Percentiles rank a stretch among this genome's conserved stretches.
These are phyloP conservation scores for Allantophomopsis cytisporea DNA, from an alignment of 2,329 filamentous ascomycete genomes.

Conservation along the genomic window DNA sequence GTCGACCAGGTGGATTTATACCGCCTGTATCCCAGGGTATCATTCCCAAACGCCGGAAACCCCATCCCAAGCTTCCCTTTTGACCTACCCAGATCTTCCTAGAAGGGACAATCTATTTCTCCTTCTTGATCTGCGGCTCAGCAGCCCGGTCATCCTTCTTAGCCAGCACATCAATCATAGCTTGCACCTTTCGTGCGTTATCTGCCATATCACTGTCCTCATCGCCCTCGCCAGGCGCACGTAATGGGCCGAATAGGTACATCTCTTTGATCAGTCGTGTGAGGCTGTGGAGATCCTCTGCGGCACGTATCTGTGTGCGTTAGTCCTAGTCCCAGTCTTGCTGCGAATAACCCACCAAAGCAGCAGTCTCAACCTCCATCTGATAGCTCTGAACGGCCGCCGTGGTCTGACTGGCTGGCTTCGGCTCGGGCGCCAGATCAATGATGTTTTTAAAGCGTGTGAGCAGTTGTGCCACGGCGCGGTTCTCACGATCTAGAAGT, in stretches of 20 bases:
- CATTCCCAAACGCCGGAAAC: too few relatives aligned
- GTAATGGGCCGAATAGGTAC: conserved; percentile 33
- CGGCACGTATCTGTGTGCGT: conserved; percentile 12
- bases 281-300: conserved; percentile 29
- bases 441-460: conserved; percentile 29
- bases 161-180: conserved; percentile 14
- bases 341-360: conserved; percentile 10
- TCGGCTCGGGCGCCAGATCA: conserved; percentile 10
- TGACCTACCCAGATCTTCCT: too few relatives aligned
- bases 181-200: conserved; percentile 19
- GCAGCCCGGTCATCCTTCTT: conserved; percentile 7
- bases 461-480: conserved; percentile 29
- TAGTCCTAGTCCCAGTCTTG: background rate
- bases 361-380: conserved; percentile 17
- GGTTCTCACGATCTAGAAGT: conserved; percentile 28
- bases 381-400: conserved; percentile 16
- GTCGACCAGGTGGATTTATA: too few relatives aligned
- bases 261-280: conserved; percentile 34
- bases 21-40: too few relatives aligned
- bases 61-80: too few relatives aligned
- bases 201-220: conserved; percentile 21
- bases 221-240: conserved; percentile 27
- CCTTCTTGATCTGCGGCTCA: background rate
- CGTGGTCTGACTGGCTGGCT: conserved; percentile 15
- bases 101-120: too few relatives aligned